Conservation (phyloP, 495 filamentous ascomycete species). For the Aspergillus coremiiformis region DNA sequence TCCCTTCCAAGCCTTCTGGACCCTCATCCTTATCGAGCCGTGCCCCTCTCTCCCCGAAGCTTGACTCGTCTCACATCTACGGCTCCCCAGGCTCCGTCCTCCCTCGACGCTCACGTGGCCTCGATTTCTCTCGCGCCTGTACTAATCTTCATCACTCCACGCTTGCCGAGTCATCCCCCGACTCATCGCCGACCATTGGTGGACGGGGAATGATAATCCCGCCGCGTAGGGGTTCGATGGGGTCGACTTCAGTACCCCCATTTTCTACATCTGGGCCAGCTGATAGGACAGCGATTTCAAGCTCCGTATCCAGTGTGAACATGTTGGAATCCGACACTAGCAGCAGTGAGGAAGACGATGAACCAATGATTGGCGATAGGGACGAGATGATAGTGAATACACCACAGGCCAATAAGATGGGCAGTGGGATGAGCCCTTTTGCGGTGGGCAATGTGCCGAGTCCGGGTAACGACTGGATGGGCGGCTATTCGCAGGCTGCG, state of each 20-base stretch:
- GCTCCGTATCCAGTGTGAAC: conserved; percentile 76
- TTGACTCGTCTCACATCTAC: conserved; percentile 75
- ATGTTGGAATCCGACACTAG: conserved; percentile 75
- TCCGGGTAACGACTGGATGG: conserved; percentile 52
- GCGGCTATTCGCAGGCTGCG: conserved; percentile 56
- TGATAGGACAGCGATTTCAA: conserved; percentile 71
- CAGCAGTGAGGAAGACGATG: conserved; percentile 65
- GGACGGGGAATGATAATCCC: conserved; percentile 77
- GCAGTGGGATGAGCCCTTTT: conserved; percentile 41
- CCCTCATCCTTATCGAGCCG: conserved; percentile 53
- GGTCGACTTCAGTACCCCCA: conserved; percentile 32
- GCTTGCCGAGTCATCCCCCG: conserved; percentile 82
- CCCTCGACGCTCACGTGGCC: conserved; percentile 74
- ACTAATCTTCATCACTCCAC: conserved; percentile 96
- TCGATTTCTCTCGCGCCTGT: conserved; percentile 89
- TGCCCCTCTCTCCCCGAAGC: conserved; percentile 74
- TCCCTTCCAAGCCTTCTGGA: conserved; percentile 51
- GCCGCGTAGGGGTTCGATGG: conserved; percentile 44
- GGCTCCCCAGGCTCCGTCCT: conserved; percentile 77
- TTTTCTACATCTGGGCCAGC: conserved; percentile 39
- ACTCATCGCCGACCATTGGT: conserved; percentile 82
- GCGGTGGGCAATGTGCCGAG: conserved; percentile 35
- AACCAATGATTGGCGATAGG: conserved; percentile 71
- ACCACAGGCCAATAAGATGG: conserved; percentile 41
- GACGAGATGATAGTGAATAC: conserved; percentile 66